Evolutionary conservation across 345 rosid genomes (phyloP), one percentile per base, ranked within the genome.

Genomic region (Triadica sebifera): DNA sequence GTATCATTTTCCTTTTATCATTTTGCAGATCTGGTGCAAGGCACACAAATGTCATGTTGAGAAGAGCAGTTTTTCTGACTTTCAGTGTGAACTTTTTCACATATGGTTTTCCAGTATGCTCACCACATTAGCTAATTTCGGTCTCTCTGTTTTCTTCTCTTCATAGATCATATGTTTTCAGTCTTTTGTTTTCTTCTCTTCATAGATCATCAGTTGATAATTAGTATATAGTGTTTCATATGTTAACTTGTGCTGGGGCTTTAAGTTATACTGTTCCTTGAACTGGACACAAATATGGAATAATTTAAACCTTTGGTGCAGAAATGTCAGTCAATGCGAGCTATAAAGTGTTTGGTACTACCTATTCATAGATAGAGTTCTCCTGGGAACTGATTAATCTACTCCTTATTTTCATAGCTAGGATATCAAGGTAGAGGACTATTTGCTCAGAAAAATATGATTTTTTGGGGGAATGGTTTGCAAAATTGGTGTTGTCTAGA

Each of bases 51-150:
- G 64, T 81, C 41, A 63, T 85, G 74, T 76, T 79, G 55, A 78
- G 77, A 76, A 78, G 82, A 77, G 72, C 71, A 50, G 53, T 82
- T 73, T 85, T 85, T 67, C 87, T 70, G 78, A 82, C 82, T 39
- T 85, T 82, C 72, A 78, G 81, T 72, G 79, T 85, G 45, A 85
- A 85, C 79, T 85, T 82, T 74, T 85, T 85, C 73, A 82, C 87
- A 71, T 82, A 85, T 62, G 87, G 87, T 64, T 82, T 85, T 71
- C 85, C 85, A 68, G 87, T 82, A 82, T 13, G 84, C 29, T 65
- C 69, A n/a, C 71, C 64, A 51, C 17, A 20, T 41, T 69, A 20
- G 3, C 51, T 53, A 29, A 20, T 69, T 56, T 20, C 58, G 55
- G 1, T 71, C 55, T 45, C 12, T 39, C 51, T 22, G 22, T 34